Evolutionary conservation across 2,329 filamentous ascomycete genomes (phyloP).

Genomic region (Penicillium sp.): DNA sequence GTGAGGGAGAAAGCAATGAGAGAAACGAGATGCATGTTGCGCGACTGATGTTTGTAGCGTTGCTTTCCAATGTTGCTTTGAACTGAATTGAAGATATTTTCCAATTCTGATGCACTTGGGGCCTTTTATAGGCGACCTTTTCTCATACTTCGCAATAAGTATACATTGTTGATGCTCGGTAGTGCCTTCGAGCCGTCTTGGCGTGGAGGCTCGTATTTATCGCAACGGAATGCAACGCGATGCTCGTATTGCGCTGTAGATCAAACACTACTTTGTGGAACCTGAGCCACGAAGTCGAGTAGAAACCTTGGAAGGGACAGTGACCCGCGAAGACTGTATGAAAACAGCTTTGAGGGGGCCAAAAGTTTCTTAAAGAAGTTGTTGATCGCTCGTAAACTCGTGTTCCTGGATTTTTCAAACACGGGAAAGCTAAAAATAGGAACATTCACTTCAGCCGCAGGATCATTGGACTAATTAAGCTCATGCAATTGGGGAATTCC

Average conservation of each 20-base stretch:
- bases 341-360: background rate
- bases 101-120: background rate
- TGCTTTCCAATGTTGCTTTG: background rate
- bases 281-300: background rate
- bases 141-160: background rate
- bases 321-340: background rate
- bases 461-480: background rate
- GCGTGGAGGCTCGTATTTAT: background rate
- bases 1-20: constrained; percentile 10
- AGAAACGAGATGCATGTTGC: constrained; percentile 6
- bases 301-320: background rate
- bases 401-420: background rate
- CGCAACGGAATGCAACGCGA: background rate
- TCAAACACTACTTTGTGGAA: background rate
- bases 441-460: background rate
- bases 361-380: background rate
- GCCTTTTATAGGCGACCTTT: background rate
- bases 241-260: background rate
- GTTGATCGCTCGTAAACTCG: background rate
- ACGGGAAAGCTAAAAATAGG: background rate
- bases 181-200: background rate
- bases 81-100: background rate
- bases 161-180: background rate
- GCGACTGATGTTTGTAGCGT: background rate
- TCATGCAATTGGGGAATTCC: background rate